Evolutionary conservation across 495 filamentous ascomycete species (phyloP).

Genomic region (Haplographium delicatum): DNA sequence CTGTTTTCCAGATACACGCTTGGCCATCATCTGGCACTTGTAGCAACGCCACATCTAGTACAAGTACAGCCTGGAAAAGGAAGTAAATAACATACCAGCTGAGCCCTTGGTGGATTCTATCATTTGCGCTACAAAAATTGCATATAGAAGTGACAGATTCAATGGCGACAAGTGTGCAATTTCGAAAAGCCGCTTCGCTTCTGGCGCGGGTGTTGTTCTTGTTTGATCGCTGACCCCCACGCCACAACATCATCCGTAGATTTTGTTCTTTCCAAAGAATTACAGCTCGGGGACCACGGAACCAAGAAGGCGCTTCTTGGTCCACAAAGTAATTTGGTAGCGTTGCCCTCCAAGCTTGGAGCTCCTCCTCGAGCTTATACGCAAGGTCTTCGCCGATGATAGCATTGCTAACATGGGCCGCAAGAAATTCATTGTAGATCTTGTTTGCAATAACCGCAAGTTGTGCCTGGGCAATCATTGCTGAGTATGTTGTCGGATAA

Average conservation of each 20-base stretch:
- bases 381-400: conserved; percentile 22
- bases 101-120: conserved; percentile 16
- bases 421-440: conserved; percentile 29
- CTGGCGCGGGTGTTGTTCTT: conserved; percentile 13
- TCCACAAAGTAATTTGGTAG: conserved; percentile 12
- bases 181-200: conserved; percentile 12
- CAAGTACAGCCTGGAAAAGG: conserved; percentile 32
- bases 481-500: conserved; percentile 28
- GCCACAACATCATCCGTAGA: conserved; percentile 29
- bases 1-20: neutral
- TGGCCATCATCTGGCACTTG: conserved; percentile 3
- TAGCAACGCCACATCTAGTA: conserved; percentile 26
- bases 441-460: conserved; percentile 26
- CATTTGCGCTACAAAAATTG: conserved; percentile 22
- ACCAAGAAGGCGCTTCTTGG: conserved; percentile 21
- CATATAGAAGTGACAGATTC: conserved; percentile 24
- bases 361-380: conserved; percentile 24
- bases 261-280: conserved; percentile 30
- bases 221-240: conserved; percentile 9
- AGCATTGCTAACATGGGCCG: conserved; percentile 14
- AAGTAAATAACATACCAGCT: conserved; percentile 35
- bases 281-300: conserved; percentile 24
- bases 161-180: conserved; percentile 27
- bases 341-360: conserved; percentile 21
- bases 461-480: conserved; percentile 30